Evolutionary conservation across 164 flowering plant species (phyloP), one percentile per base, ranked within the genome.

Genomic region (Kalanchoe fedtschenkoi): DNA sequence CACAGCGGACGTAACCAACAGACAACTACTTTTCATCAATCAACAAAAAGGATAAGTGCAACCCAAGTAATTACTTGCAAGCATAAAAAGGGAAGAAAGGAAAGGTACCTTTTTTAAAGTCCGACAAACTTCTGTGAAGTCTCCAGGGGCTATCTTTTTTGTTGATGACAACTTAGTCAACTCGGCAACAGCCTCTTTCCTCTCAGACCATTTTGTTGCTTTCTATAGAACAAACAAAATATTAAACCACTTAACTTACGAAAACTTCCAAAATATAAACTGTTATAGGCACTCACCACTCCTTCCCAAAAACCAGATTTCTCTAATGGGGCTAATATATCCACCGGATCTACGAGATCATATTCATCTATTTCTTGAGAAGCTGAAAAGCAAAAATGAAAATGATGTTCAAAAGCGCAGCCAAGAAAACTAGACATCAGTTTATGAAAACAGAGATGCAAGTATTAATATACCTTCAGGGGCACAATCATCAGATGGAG

Each of bases 261-360:
- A 33, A 17, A 19, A 10, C 19, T 16, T 17, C 62, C 44, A 62
- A 39, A n/a, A 17, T 16, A 63, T 35, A 24, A 55, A 30, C 21
- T 9, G 17, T 39, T 29, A 64, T 21, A 28, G 17, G 55, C 61
- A 77, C 97, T 79, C 10, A 95, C 99, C 91, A 91, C 97, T 80
- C 99, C 97, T 59, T 86, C 96, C 99, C 99, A 95, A 78, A 95
- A 95, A 29, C 96, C 93, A 22, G 95, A 81, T 80, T 95, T 95
- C 73, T 91, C 99, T 70, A 95, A 64, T 42, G 97, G 96, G 63
- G 87, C 74, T 77, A 95, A 70, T 74, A 95, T 89, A 68, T 95
- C 99, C 66, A 95, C 97, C 47, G 99, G 99, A 77, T 95, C 99
- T 66, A 91, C 83, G 22, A 95, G 95, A 66, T 95, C 99, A 72